These are phyloP conservation scores for Teratosphaeria gauchensis DNA, from an alignment of 2,329 filamentous ascomycete species.

Conservation along the genomic window DNA sequence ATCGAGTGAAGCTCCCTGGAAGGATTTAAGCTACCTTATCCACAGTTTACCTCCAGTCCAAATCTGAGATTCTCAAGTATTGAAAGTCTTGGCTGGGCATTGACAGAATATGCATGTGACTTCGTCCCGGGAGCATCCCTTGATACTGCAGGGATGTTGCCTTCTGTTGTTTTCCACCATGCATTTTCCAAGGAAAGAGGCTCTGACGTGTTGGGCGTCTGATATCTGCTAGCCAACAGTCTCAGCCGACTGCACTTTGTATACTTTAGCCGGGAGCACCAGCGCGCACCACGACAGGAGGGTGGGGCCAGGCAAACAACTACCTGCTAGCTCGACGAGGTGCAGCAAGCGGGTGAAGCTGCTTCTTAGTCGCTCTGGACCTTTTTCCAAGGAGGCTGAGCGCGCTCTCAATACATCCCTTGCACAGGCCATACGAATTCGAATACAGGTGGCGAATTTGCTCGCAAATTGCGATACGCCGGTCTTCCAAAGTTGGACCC, in stretches of 20 bases:
- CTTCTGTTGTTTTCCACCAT: neutral
- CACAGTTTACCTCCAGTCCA: no score
- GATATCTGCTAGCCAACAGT: no score
- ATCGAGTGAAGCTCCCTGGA: no score
- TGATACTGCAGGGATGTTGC: neutral
- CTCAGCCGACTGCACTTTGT: no score
- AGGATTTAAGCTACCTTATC: no score
- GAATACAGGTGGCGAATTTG: neutral
- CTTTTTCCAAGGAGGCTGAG: neutral
- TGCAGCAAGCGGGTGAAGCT: neutral
- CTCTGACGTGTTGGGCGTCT: no score
- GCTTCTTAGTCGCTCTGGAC: no score
- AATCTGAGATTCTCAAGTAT: no score
- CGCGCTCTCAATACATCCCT: neutral
- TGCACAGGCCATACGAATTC: neutral
- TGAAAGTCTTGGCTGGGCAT: neutral
- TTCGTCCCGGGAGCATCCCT: neutral
- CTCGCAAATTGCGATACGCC: neutral
- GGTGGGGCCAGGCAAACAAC: neutral
- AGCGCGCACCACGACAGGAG: neutral
- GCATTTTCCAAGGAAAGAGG: neutral
- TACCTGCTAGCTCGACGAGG: neutral
- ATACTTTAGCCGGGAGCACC: no score
- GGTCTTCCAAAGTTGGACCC: neutral
- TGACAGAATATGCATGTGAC: neutral